Base-by-base conservation (phyloP, 305 asterid genomes). In the Rubia peregrina region DNA sequence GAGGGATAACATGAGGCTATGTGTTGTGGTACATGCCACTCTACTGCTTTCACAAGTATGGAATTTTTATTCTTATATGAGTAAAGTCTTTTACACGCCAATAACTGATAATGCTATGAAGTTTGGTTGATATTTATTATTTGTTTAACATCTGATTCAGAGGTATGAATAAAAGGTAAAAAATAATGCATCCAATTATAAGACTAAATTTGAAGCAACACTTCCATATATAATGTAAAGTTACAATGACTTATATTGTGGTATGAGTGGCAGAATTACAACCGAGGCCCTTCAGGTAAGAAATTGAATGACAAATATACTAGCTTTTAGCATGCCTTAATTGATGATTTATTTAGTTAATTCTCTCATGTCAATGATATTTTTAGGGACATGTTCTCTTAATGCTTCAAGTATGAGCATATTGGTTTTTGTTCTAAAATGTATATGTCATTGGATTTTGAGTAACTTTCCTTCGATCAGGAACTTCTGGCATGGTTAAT, bases 11-110 rank as follows among this genome's bases (percentile, higher is more conserved):
- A 1, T 96, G 96, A 68, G 97, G 94, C 74, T 95, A 95, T 76
- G 89, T 90, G 71, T 49, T 91, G 76, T 95, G 99, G 98, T 95
- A 95, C 72, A 96, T 90, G 73, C 98, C 98, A 63, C 97, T 95
- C 74, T 95, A 95, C 82, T 90, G 94, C 65, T 94, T 96, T 71
- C 87, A 87, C 79, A 94, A 97, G 99, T 90, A 70, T 9, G 80
- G 36, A 30, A 42, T 71, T 74, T 75, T 66, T 72, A 17, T 64
- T 67, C 65, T 72, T 72, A 43, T 11, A 61, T 48, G 68, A 68
- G 55, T 67, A 33, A 53, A 24, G 1, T 64, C 55, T 14, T 62
- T 3, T 30, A 7, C 44, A 11, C 1, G 33, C 14, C 26, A 1
- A 44, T 22, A 36, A 53, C 59, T 57, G 19, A 36, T 48, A 48